Evolutionary conservation across 345 rosid genomes (phyloP).

Genomic region (Noccaea bulbosa): DNA sequence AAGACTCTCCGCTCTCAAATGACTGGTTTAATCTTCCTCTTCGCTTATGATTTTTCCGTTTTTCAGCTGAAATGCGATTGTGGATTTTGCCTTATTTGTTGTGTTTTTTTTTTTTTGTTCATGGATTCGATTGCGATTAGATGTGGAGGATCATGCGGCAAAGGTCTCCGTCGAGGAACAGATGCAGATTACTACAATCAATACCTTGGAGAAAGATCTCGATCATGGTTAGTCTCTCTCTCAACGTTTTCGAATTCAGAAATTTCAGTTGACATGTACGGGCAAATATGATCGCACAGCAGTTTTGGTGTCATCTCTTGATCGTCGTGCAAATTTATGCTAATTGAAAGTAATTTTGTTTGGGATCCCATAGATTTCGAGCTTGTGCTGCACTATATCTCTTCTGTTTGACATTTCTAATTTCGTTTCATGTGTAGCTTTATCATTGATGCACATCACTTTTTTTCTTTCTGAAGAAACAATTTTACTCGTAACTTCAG

Average conservation of each 20-base stretch:
- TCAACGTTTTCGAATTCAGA: constrained; percentile 2
- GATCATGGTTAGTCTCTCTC: constrained; percentile 46
- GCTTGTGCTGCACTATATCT: neutral
- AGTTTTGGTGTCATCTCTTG: constrained; percentile 2
- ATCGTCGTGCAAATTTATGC: neutral
- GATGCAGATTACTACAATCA: constrained; percentile 56
- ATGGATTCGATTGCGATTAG: constrained; percentile 41
- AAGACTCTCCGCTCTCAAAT: constrained; percentile 78
- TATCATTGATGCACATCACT: neutral
- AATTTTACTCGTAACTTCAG: neutral
- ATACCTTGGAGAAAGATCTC: constrained; percentile 62
- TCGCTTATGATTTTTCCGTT: neutral
- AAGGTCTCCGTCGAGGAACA: constrained; percentile 76
- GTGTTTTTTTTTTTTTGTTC: neutral
- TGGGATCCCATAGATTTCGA: neutral
- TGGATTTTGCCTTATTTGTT: neutral
- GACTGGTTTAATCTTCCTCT: constrained; percentile 52
- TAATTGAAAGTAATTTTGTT: neutral
- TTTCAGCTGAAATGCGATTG: neutral
- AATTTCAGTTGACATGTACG: neutral
- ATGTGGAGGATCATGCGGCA: constrained; percentile 83
- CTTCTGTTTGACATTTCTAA: neutral
- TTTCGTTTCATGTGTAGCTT: neutral
- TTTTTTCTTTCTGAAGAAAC: too few relatives aligned
- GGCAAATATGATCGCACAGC: neutral